Evolutionary conservation across 2,329 filamentous ascomycete species (phyloP).

Genomic region (Stagonosporopsis cucurbitacearum): DNA sequence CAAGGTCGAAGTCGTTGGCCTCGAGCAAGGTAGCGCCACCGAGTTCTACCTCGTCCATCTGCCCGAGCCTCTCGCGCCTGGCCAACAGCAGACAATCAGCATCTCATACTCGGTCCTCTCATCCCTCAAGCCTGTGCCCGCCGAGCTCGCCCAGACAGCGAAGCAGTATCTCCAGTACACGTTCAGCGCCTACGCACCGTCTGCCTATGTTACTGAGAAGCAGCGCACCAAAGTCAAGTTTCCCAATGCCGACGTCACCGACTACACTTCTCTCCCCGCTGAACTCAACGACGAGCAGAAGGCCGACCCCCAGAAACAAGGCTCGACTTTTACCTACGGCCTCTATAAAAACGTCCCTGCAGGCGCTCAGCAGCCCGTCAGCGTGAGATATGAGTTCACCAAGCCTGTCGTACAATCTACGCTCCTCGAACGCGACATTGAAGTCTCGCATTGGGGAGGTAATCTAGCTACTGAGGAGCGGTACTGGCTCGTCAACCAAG

Average conservation of each 20-base stretch:
- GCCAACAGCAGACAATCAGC: slow-evolving; percentile 81
- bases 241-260: slow-evolving; percentile 75
- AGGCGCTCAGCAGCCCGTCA: slow-evolving; percentile 73
- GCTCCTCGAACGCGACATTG: slow-evolving; percentile 84
- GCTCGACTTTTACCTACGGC: slow-evolving; percentile 86
- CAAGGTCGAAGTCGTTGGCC: slow-evolving; percentile 69
- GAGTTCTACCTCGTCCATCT: slow-evolving; percentile 86
- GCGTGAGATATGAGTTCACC: slow-evolving; percentile 92
- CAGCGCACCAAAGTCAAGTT: slow-evolving; percentile 98
- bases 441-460: slow-evolving; percentile 97
- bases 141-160: slow-evolving; percentile 80
- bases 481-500: slow-evolving; percentile 86
- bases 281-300: slow-evolving; percentile 64
- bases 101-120: slow-evolving; percentile 85
- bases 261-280: slow-evolving; percentile 77
- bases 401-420: slow-evolving; percentile 85
- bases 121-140: slow-evolving; percentile 80
- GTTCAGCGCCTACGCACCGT: slow-evolving; percentile 84
- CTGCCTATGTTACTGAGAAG: slow-evolving; percentile 83
- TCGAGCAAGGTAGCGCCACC: slow-evolving; percentile 54
- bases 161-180: slow-evolving; percentile 85
- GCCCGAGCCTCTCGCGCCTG: slow-evolving; percentile 75
- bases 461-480: slow-evolving; percentile 95
- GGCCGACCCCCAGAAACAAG: slow-evolving; percentile 79
- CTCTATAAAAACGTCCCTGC: slow-evolving; percentile 85